Percentiles rank a stretch among this genome's conserved stretches.
Evolutionary conservation across 306 rosid genomes (phyloP).

Genomic region (Adenanthera pavonina): DNA sequence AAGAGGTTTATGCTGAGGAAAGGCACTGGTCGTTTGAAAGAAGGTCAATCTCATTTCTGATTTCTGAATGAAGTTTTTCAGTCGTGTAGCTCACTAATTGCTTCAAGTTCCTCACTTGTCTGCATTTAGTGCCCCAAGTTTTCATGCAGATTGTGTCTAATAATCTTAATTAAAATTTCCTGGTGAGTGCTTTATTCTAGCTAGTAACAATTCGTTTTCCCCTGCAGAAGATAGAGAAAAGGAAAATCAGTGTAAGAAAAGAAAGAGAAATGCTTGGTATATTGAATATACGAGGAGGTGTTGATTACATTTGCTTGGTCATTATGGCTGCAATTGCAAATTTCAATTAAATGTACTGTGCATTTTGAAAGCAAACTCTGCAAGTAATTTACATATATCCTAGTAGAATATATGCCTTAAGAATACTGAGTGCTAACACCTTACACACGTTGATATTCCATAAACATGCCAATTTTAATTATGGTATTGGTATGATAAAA

Average conservation of each 20-base stretch:
- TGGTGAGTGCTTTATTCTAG: slow-evolving; percentile 3
- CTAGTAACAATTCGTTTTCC: neutral
- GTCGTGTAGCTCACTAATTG: neutral
- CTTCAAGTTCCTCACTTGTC: neutral
- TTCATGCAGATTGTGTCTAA: neutral
- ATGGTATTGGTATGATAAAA: neutral
- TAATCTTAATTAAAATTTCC: neutral
- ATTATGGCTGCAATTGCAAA: neutral
- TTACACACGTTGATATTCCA: neutral
- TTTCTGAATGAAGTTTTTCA: slow-evolving; percentile 6
- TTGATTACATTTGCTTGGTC: neutral
- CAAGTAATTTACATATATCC: neutral
- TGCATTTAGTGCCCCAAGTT: slow-evolving; percentile 6
- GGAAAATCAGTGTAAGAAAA: neutral
- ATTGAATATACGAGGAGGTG: neutral
- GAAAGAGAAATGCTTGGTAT: neutral
- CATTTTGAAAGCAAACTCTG: no score
- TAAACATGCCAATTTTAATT: neutral
- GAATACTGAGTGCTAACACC: neutral
- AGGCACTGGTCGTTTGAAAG: neutral
- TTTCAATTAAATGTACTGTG: neutral
- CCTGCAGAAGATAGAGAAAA: neutral
- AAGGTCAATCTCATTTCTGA: slow-evolving; percentile 1
- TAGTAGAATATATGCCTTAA: neutral
- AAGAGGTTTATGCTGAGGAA: neutral